phyloP scores from a whole-genome alignment of 768 basidiomycete genomes.

The Suillus subluteus region DNA sequence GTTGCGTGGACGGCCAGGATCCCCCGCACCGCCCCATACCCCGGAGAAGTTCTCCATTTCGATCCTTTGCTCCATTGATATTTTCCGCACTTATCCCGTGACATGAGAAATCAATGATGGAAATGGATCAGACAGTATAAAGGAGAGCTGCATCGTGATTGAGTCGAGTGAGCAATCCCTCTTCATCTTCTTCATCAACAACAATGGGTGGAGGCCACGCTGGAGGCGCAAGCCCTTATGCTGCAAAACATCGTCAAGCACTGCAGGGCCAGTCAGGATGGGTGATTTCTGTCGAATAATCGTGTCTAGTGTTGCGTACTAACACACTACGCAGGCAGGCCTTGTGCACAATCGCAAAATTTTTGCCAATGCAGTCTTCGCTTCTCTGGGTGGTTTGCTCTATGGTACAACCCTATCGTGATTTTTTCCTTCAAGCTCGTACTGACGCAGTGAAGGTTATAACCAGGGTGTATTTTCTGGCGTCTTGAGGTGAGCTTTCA shows the following conservation, averaged over 20 bases:
- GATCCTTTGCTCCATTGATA: not conserved
- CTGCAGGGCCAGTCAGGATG: conserved; percentile 71
- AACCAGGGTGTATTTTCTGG: conserved; percentile 76
- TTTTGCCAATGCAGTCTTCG: conserved; percentile 74
- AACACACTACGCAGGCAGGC: conserved; percentile 44
- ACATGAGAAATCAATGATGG: conserved; percentile 6
- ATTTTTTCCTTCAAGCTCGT: not conserved
- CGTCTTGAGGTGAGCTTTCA: conserved; percentile 56
- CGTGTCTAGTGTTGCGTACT: not conserved
- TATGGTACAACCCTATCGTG: conserved; percentile 40
- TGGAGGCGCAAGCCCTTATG: conserved; percentile 30
- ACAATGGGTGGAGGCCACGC: conserved; percentile 51
- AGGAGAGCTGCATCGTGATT: not conserved
- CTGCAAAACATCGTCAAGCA: conserved; percentile 51
- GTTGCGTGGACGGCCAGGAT: not conserved
- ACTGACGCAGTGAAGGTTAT: conserved; percentile 8
- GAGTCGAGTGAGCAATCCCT: not conserved
- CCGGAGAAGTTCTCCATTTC: not conserved
- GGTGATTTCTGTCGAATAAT: conserved; percentile 42
- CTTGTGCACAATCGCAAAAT: conserved; percentile 67
- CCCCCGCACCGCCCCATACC: conserved; percentile 7
- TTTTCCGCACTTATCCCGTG: not conserved
- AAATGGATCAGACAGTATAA: not conserved
- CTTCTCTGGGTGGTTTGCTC: conserved; percentile 71
- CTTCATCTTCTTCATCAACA: conserved; percentile 7